Evolutionary conservation across 768 basidiomycete species (phyloP).

Genomic region (Grammothele lineata): DNA sequence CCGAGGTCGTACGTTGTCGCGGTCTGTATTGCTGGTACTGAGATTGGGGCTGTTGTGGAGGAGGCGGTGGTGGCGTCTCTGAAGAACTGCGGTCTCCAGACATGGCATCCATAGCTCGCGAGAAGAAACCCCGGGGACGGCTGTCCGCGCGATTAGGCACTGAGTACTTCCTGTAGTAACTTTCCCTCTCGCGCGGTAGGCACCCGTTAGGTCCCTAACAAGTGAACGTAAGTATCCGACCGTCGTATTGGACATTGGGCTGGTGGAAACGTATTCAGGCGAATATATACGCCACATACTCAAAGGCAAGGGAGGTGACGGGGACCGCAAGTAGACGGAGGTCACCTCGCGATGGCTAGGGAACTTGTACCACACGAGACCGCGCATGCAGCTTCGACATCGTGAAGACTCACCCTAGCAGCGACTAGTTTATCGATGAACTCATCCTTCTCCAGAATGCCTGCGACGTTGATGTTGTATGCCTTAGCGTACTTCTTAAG

Average conservation of each 20-base stretch:
- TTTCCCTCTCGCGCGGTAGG: conserved; percentile 54
- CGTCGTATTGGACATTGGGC: no score
- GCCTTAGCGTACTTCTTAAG: conserved; percentile 67
- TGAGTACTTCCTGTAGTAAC: conserved; percentile 58
- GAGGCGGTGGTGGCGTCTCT: conserved; percentile 20
- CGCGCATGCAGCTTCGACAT: no score
- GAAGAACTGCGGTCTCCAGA: conserved; percentile 14
- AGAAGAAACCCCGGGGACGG: conserved; percentile 40
- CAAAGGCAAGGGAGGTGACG: no score
- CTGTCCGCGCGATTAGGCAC: conserved; percentile 42
- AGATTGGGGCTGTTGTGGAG: conserved; percentile 10
- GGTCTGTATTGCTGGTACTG: conserved; percentile 13
- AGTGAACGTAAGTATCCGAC: no score
- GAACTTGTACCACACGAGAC: no score
- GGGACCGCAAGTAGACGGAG: no score
- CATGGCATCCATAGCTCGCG: conserved; percentile 35
- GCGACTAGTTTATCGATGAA: conserved; percentile 60
- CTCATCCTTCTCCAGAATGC: conserved; percentile 75
- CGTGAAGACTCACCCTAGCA: conserved; percentile 40
- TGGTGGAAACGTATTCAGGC: no score
- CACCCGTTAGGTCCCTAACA: conserved; percentile 57
- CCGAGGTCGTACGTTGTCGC: conserved; percentile 25
- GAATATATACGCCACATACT: no score
- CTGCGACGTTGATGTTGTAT: conserved; percentile 60
- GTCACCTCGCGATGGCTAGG: no score